Evolutionary conservation across 129 eudicot species (phyloP), one percentile per base, ranked within the genome.

Genomic region (Flaveria robusta): DNA sequence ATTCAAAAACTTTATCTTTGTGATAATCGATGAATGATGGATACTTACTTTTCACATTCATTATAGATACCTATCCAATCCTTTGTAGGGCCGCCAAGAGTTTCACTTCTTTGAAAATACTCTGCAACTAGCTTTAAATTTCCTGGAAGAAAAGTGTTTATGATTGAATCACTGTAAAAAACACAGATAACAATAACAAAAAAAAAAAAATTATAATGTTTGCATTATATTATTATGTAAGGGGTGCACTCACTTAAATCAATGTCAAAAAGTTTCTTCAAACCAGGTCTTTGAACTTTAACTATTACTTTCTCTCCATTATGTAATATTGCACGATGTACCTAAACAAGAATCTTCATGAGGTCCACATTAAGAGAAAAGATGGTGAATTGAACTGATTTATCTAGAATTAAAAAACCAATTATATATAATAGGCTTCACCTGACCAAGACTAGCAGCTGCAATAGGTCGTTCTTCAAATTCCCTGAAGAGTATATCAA

Each of bases 401-500:
- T 34, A 46, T 20, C 34, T 34, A 19, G 29, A 64, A 62, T 19
- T 66, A 22, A 71, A 63, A 34, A 56, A 20, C 3, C 3, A 45
- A 52, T 49, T 24, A 50, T 37, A 52, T 20, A 63, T 18, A 50
- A 50, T 67, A 19, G 46, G 58, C 22, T 72, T 82, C 80, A 93
- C 99, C 97, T 94, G 99, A 75, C 99, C 99, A 85, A 94, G 99
- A 85, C 99, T 94, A 83, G 99, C 99, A 71, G 99, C 97, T 76
- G 99, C 99, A 74, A 94, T 89, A 14, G 99, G 99, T 46, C 75
- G 78, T 16, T 91, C 99, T 84, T 91, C 99, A 80, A 94, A 94
- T 74, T 81, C 99, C 88, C 74, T 87, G 67, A 89, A 94, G 49
- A 94, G 77, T 74, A 86, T 52, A 62, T 87, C 65, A 54, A 94